These are phyloP conservation scores for Solanum hybrid DNA, from an alignment of 305 asterid species.

Conservation along the genomic window DNA sequence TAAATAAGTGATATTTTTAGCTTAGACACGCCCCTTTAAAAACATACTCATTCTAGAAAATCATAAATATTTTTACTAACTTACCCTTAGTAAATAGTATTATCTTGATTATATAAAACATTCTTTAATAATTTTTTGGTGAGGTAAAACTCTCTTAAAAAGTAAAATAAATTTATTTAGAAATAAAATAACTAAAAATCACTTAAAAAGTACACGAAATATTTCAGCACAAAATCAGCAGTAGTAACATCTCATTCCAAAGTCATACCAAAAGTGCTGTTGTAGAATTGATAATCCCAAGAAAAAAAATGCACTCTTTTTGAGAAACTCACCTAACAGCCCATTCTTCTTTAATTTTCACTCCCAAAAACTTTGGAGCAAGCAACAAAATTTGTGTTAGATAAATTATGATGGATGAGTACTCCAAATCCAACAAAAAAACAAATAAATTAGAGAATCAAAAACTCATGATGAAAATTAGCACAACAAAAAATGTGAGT, in stretches of 20 bases:
- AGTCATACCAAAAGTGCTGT: not conserved
- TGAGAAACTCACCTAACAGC: not conserved
- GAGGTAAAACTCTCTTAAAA: too few relatives aligned
- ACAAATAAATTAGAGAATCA: constrained; percentile 10
- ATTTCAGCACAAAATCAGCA: not conserved
- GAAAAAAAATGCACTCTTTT: not conserved
- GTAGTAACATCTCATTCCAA: not conserved
- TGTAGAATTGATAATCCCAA: not conserved
- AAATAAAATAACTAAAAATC: not conserved
- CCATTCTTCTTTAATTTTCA: not conserved
- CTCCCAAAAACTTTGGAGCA: not conserved
- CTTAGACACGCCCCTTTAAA: too few relatives aligned
- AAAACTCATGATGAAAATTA: constrained; percentile 22
- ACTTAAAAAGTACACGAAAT: too few relatives aligned
- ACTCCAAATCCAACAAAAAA: not conserved
- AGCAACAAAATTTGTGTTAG: not conserved
- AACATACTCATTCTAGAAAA: too few relatives aligned
- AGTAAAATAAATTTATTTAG: not conserved
- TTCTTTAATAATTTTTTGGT: too few relatives aligned
- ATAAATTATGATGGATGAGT: not conserved
- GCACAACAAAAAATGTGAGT: constrained; percentile 16
- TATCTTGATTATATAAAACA: too few relatives aligned
- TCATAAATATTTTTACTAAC: too few relatives aligned
- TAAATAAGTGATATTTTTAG: too few relatives aligned
- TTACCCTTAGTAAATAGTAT: too few relatives aligned